phyloP scores from a whole-genome alignment of 768 basidiomycete genomes.

The Kwoniella bestiolae region DNA sequence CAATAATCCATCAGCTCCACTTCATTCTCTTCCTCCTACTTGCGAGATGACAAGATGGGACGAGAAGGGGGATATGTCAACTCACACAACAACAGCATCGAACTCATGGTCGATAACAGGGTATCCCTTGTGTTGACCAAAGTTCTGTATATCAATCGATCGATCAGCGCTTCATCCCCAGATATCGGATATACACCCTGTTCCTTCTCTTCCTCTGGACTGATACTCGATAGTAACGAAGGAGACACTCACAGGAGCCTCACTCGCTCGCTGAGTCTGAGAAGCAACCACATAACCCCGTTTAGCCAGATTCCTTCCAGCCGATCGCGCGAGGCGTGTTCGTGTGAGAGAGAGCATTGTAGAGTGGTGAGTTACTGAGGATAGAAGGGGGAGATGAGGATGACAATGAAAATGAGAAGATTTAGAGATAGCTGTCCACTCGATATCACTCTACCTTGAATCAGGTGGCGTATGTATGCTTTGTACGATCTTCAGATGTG shows the following conservation, averaged over 20 bases:
- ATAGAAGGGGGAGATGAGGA: background rate
- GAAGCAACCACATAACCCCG: slow-evolving; percentile 45
- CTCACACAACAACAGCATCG: slow-evolving; percentile 97
- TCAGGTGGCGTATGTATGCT: background rate
- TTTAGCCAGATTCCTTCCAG: slow-evolving; percentile 6
- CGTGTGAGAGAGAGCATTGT: slow-evolving; percentile 28
- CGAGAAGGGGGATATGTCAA: slow-evolving; percentile 24
- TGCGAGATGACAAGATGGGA: too few species aligned
- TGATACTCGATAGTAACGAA: too few species aligned
- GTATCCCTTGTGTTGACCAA: slow-evolving; percentile 63
- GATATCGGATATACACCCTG: too few species aligned
- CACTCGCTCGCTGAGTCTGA: slow-evolving; percentile 50
- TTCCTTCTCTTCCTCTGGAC: too few species aligned
- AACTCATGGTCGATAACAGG: slow-evolving; percentile 98
- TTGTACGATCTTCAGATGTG: background rate
- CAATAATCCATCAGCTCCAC: slow-evolving; percentile 15
- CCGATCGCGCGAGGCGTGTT: slow-evolving; percentile 12
- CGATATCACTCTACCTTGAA: background rate
- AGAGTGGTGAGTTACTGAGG: background rate
- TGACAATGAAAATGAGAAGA: background rate
- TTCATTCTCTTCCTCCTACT: slow-evolving; percentile 10
- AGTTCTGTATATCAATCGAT: slow-evolving; percentile 38
- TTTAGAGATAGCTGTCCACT: background rate
- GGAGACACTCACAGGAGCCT: slow-evolving; percentile 55
- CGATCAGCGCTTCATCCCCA: background rate